Evolutionary conservation across 2,329 filamentous ascomycete genomes (phyloP).

Genomic region (Pseudopyrenochaeta lycopersici): DNA sequence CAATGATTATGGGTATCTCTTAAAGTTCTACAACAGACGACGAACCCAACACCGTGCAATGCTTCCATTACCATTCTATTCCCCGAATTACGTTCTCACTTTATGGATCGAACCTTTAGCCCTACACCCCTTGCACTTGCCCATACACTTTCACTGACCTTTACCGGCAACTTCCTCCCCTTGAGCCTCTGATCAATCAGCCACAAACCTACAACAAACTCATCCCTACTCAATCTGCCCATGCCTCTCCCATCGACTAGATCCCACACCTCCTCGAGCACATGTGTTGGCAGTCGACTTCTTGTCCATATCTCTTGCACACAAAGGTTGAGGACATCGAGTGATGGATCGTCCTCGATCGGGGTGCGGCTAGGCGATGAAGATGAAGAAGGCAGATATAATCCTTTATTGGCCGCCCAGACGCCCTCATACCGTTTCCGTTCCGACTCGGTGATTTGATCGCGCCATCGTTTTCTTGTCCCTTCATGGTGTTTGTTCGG

Average conservation of each 20-base stretch:
- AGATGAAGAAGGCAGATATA: constrained; percentile 43
- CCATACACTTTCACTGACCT: constrained; percentile 80
- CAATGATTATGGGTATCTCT: constrained; percentile 41
- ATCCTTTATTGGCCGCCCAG: constrained; percentile 81
- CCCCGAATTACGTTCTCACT: constrained; percentile 21
- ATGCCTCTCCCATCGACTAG: constrained; percentile 68
- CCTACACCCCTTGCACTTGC: constrained; percentile 66
- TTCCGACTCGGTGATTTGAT: constrained; percentile 75
- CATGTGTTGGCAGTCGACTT: constrained; percentile 71
- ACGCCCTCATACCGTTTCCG: constrained; percentile 84
- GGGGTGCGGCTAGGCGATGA: constrained; percentile 7
- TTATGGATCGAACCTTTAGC: constrained; percentile 40
- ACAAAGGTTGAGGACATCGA: constrained; percentile 72
- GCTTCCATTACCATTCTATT: neutral
- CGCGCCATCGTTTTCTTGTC: constrained; percentile 77
- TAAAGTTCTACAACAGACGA: constrained; percentile 6
- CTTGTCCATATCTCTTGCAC: constrained; percentile 79
- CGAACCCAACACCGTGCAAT: constrained; percentile 25
- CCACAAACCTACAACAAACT: constrained; percentile 87
- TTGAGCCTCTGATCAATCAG: constrained; percentile 82
- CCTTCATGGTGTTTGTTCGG: constrained; percentile 79
- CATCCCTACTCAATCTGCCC: constrained; percentile 69
- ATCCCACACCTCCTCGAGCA: constrained; percentile 79
- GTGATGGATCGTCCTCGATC: constrained; percentile 42
- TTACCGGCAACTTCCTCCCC: constrained; percentile 77